A percentile compares a stretch with the other conserved stretches of the same genome.
Conservation (phyloP, 73 alveolate genomes). For the Uronychia setigera region DNA sequence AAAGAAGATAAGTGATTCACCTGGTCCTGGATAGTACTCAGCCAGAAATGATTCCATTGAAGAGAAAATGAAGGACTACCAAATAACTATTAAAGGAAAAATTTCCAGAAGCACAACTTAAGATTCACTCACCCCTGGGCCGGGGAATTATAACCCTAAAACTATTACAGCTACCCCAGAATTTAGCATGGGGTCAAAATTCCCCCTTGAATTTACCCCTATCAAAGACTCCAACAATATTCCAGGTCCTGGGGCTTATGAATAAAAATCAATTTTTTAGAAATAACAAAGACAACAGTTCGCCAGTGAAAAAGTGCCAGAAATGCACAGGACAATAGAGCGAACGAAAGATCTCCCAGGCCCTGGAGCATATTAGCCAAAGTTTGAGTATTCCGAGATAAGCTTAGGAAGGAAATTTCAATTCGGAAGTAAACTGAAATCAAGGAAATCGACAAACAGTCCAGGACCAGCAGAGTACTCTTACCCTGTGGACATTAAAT, state of each 20-base stretch:
- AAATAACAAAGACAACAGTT: too few species aligned
- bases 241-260: constrained; percentile 44
- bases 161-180: background rate
- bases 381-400: constrained; percentile 7
- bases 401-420: background rate
- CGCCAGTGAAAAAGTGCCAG: constrained; percentile 10
- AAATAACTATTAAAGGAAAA: background rate
- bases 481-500: background rate
- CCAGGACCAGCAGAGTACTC: constrained; percentile 26
- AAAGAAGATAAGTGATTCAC: background rate
- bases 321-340: background rate
- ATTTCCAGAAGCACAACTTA: background rate
- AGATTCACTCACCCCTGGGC: background rate
- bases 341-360: constrained; percentile 23
- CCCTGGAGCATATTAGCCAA: constrained; percentile 27
- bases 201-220: background rate
- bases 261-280: background rate
- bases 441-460: background rate
- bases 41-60: background rate
- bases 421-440: background rate
- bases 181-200: background rate
- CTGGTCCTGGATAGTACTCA: background rate
- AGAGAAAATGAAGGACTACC: background rate
- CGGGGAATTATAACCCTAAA: background rate
- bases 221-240: background rate